Base-by-base conservation (phyloP, 1,139 yeast species). In the Candida sanyaensis region DNA sequence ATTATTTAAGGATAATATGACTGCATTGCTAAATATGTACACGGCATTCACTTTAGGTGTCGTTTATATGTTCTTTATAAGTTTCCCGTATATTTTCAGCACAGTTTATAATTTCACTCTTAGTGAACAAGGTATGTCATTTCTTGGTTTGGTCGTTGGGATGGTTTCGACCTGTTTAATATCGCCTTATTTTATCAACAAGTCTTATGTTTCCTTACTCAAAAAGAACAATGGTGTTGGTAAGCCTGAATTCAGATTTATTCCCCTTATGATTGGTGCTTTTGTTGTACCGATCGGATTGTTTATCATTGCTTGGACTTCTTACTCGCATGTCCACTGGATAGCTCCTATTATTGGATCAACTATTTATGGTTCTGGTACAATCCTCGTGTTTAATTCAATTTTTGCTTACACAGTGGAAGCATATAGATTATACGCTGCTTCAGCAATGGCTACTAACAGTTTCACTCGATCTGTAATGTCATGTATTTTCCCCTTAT, bases 21-120 rank as follows among this genome's bases (percentile, higher is more conserved):
- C 86, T 57, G 63, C 73, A 13, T 71, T 80, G 1, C 66, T 86
- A 21, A 83, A 89, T 54, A 69, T 82, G 51, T 85, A 84, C 57
- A 77, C 88, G 0, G 88, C 87, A 0, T 67, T 84, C 45, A 69
- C 80, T 1, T 66, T 84, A 44, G 85, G 86, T 0, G 76, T 83
- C 31, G 78, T 84, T 23, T 84, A 84, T 59, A 62, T 84, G 56
- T 84, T 82, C 60, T 84, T 84, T 55, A 81, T 83, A 40, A 79
- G 88, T 4, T 78, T 82, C 56, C 89, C 89, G 1, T 77, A 77
- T 50, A 78, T 79, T 24, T 82, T 78, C 57, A 56, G 62, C 10
- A 69, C 71, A 4, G 77, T 80, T 1, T 84, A 80, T 56, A 56
- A 61, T 9, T 80, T 83, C 55, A 55, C 60, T 10, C 62, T 72